A percentile compares a stretch with the other conserved stretches of the same genome.
These are phyloP conservation scores for Taiozyma onychis DNA, from an alignment of 1,139 yeast genomes.

Conservation along the genomic window DNA sequence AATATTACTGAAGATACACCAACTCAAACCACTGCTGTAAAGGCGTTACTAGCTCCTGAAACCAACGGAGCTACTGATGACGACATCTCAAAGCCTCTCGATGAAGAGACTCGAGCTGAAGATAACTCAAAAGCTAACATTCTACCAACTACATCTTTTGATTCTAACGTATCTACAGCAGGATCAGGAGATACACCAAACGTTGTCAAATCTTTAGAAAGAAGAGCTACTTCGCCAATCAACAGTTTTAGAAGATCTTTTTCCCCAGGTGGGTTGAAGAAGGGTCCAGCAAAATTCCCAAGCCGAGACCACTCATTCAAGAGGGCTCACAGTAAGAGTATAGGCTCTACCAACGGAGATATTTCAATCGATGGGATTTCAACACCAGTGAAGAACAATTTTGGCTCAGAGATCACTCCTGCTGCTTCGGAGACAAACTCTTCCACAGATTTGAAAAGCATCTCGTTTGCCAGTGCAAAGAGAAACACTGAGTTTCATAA, in stretches of 20 bases:
- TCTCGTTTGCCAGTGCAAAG: constrained; percentile 33
- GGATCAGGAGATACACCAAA: neutral
- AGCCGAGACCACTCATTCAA: neutral
- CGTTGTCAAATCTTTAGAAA: too few species aligned
- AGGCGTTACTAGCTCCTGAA: neutral
- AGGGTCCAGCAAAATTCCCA: neutral
- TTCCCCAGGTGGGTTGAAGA: neutral
- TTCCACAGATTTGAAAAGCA: constrained; percentile 21
- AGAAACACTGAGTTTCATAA: constrained; percentile 60
- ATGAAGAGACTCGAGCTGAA: neutral
- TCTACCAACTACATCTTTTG: neutral
- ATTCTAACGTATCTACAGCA: neutral
- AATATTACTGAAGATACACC: neutral
- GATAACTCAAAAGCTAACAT: neutral
- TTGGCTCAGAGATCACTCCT: constrained; percentile 4
- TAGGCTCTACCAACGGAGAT: constrained; percentile 1
- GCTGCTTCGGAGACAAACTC: constrained; percentile 2
- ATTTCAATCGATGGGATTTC: neutral
- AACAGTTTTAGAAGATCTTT: neutral
- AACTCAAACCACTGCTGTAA: neutral
- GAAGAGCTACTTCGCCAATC: neutral
- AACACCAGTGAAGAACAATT: constrained; percentile 2
- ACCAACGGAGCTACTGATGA: neutral
- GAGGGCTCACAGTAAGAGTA: neutral
- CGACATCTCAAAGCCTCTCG: neutral